Evolutionary conservation across 441 rosid species (phyloP).

Genomic region (Corymbia calophylla): DNA sequence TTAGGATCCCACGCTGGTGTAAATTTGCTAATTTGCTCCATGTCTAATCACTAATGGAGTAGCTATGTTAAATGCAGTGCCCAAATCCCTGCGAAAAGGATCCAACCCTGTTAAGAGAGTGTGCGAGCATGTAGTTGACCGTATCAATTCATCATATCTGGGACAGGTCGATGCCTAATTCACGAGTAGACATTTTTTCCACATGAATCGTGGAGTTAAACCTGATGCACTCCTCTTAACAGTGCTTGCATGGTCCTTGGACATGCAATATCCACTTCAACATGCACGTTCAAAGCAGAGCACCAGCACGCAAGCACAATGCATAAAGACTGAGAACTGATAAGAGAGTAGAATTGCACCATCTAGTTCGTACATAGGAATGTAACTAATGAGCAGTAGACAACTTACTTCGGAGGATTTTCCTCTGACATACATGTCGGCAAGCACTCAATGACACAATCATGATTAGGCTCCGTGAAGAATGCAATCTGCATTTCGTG

Average conservation of each 20-base stretch:
- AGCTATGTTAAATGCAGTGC: neutral
- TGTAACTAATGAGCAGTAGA: neutral
- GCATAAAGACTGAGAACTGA: neutral
- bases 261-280: neutral
- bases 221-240: neutral
- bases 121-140: neutral
- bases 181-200: neutral
- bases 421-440: neutral
- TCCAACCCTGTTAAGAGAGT: neutral
- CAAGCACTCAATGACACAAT: neutral
- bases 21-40: neutral
- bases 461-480: neutral
- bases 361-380: neutral
- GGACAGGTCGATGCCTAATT: neutral
- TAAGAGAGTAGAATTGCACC: neutral
- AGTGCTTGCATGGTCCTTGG: neutral
- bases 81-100: neutral
- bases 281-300: neutral
- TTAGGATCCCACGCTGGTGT: neutral
- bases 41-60: neutral
- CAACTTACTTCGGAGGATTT: neutral
- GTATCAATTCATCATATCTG: neutral
- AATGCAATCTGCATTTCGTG: neutral
- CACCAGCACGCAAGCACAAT: neutral
- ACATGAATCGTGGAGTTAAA: neutral